These are phyloP conservation scores for Toxoplasma gondii DNA, from an alignment of 169 alveolate genomes.

Conservation along the genomic window DNA sequence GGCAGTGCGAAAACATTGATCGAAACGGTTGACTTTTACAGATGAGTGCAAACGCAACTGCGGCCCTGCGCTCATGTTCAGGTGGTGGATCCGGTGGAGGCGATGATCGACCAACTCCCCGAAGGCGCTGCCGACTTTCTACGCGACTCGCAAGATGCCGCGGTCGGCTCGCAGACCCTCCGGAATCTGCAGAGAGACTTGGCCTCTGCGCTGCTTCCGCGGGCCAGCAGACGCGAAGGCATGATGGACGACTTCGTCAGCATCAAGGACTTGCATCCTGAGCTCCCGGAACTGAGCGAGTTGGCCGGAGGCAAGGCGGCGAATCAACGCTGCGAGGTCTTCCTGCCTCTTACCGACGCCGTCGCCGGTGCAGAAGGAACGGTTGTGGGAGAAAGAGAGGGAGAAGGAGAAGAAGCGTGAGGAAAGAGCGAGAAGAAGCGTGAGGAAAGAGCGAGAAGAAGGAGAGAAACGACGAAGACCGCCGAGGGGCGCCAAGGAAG, in stretches of 20 bases:
- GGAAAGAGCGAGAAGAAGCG: background rate
- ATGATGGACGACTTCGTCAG: slow-evolving; percentile 26
- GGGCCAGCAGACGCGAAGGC: slow-evolving; percentile 1
- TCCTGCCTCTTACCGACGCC: background rate
- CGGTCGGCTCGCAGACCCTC: slow-evolving; percentile 25
- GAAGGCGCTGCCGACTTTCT: slow-evolving; percentile 23
- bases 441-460: no score
- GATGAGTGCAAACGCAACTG: no score
- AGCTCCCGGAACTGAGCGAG: slow-evolving; percentile 4
- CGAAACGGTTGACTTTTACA: no score
- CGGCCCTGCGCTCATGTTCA: background rate
- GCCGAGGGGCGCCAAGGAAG: no score
- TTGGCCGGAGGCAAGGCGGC: slow-evolving; percentile 41
- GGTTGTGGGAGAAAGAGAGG: background rate
- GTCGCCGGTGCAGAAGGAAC: background rate
- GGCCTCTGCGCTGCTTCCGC: background rate
- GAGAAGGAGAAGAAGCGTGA: background rate
- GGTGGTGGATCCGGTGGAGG: slow-evolving; percentile 27
- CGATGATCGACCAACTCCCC: slow-evolving; percentile 21
- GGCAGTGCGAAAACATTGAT: no score
- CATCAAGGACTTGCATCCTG: slow-evolving; percentile 18
- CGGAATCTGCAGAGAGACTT: slow-evolving; percentile 10
- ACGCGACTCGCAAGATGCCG: background rate
- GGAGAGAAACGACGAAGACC: no score
- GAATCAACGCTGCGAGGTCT: slow-evolving; percentile 36